phyloP scores from a whole-genome alignment of 305 asterid species.

The Fraxinus paxiana region DNA sequence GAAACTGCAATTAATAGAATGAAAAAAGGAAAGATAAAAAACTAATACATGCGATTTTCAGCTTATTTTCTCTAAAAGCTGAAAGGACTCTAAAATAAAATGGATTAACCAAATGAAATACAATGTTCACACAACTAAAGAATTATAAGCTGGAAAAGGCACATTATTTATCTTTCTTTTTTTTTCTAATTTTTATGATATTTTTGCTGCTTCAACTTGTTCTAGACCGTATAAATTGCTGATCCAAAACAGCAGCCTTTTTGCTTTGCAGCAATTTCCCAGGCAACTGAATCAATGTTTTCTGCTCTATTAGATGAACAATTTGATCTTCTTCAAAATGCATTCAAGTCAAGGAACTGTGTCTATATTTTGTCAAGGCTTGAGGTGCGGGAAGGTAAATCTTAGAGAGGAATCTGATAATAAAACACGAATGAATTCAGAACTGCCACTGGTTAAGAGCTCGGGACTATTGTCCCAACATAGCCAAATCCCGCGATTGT shows the following conservation, averaged over 20 bases:
- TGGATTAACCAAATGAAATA: slow-evolving; percentile 24
- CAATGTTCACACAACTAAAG: slow-evolving; percentile 27
- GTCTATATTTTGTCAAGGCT: slow-evolving; percentile 31
- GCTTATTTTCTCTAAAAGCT: background rate
- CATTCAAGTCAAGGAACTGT: slow-evolving; percentile 18
- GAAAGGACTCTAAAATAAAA: background rate
- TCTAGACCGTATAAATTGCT: slow-evolving; percentile 32
- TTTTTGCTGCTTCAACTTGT: slow-evolving; percentile 25
- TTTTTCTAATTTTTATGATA: background rate
- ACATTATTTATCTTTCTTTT: slow-evolving; percentile 3
- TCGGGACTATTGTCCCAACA: slow-evolving; percentile 57
- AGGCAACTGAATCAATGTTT: slow-evolving; percentile 15
- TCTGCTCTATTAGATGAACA: background rate
- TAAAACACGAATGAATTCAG: background rate
- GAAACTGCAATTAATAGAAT: background rate
- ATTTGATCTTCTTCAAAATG: background rate
- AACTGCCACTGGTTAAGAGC: slow-evolving; percentile 26
- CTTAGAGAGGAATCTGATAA: background rate
- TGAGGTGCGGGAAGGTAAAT: slow-evolving; percentile 24
- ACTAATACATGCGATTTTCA: too few relatives aligned
- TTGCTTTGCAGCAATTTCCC: slow-evolving; percentile 10
- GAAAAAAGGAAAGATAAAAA: background rate
- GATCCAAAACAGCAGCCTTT: slow-evolving; percentile 11
- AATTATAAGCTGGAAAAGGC: slow-evolving; percentile 21
- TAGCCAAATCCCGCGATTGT: slow-evolving; percentile 69